These are phyloP conservation scores for Pleurotus platypus DNA, from an alignment of 768 basidiomycete species.

Conservation along the genomic window DNA sequence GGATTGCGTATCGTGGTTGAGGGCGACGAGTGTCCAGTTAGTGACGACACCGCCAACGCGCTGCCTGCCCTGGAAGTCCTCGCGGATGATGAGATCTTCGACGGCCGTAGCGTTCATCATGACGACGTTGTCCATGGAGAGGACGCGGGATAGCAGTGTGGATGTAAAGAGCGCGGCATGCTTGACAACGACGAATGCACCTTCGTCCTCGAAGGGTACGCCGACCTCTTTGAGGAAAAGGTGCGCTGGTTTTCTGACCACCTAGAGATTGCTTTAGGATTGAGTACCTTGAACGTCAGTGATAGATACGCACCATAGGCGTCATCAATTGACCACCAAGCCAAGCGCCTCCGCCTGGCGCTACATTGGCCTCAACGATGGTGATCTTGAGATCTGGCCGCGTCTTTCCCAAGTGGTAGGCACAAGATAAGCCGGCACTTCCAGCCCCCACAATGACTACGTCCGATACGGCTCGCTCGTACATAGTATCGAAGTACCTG, in stretches of 20 bases:
- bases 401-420: constrained; percentile 64
- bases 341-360: constrained; percentile 78
- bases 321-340: constrained; percentile 78
- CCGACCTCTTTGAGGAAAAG: constrained; percentile 66
- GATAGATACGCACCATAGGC: constrained; percentile 51
- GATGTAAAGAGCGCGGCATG: constrained; percentile 82
- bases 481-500: constrained; percentile 74
- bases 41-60: constrained; percentile 49
- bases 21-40: constrained; percentile 49
- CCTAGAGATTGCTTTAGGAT: constrained; percentile 30
- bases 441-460: constrained; percentile 77
- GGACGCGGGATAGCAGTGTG: constrained; percentile 67
- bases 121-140: constrained; percentile 67
- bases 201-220: constrained; percentile 76
- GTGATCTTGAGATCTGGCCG: constrained; percentile 62
- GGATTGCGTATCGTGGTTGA: constrained; percentile 72
- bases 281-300: neutral
- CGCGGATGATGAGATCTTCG: constrained; percentile 74
- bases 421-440: constrained; percentile 66
- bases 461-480: constrained; percentile 72
- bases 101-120: constrained; percentile 78
- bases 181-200: constrained; percentile 74
- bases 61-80: constrained; percentile 52
- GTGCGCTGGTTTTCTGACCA: constrained; percentile 76
- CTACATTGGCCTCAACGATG: constrained; percentile 75